Base-by-base conservation (phyloP, 129 eudicot genomes). In the Flaveria robusta region DNA sequence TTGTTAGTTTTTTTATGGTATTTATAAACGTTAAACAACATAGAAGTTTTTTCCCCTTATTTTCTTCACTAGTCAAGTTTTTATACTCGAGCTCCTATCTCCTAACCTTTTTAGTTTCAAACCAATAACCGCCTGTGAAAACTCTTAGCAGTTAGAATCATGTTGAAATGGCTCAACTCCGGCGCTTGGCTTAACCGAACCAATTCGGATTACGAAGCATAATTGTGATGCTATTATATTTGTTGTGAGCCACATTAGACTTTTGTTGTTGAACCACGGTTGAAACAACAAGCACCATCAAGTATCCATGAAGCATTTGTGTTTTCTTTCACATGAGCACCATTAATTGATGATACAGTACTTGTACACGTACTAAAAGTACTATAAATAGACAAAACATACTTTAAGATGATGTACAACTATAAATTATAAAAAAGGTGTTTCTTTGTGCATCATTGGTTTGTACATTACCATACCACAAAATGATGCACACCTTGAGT, bases 321-420 rank as follows among this genome's bases (percentile, higher is more conserved):
- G 55, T 29, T 29, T 27, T 46, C 27, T 52, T 80, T 79, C 77
- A 67, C 83, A 80, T 55, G 83, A 80, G 70, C 60, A 41, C 69
- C 52, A 74, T 80, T 46, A 66, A 67, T 80, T 66, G 42, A 80
- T 55, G 83, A 70, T 27, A 73, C 79, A 74, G 65, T 74, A 66
- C 79, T 80, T 66, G 60, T 67, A 74, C 70, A 73, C 62, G 37
- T 65, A 63, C 68, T 63, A 63, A 41, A 51, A 27, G 83, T 70
- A 73, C 79, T 66, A 52, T 74, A 41, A 80, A 73, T 80, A 72
- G 83, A 73, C 83, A 74, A 45, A 73, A 45, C 75, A 80, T 74
- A 74, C 83, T 74, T 52, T 66, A 59, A 26, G 70, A 74, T 74
- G 75, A 77, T 60, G 69, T 77, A 43, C 76, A 68, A 34, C 52